Base-by-base conservation (phyloP, 495 filamentous ascomycete genomes). In the Penicillium daleae region DNA sequence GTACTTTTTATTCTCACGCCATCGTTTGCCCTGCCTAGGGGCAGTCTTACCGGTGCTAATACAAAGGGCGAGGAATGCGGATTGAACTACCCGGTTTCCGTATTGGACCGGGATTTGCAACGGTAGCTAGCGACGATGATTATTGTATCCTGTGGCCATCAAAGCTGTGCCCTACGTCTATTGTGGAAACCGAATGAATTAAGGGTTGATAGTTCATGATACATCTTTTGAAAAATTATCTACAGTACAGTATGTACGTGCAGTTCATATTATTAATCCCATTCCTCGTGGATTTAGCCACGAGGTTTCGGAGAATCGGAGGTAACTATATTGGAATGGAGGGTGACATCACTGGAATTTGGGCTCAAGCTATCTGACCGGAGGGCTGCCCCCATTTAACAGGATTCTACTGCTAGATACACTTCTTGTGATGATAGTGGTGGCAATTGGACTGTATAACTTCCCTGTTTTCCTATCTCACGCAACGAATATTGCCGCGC, bases 21-120 rank as follows among this genome's bases (percentile, higher is more conserved):
- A 24, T 46, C 42, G n/a, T n/a, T 22, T 46, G 8, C 10, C 42
- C 42, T 24, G 4, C 42, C 42, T 24, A 46, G 42, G 42, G 42
- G 42, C 21, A 46, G 42, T 46, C 42, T 46, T 21, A 21, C 9
- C 19, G 42, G 42, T 21, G 13, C n/a, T 17, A 13, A 22, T 17
- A 21, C 21, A 33, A 54, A 54, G 51, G 51, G 51, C n/a, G 51
- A 37, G 27, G 51, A 54, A 54, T 54, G 51, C 31, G 51, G 51
- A 54, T 35, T 9, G 51, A 32, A 24, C 31, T 35, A 21, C 21
- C 51, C 51, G 51, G 51, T 27, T 22, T 54, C 21, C 51, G 29
- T 12, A 24, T 24, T 35, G 24, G 19, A 32, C n/a, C 21, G 15
- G 51, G 29, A 31, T 33, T 33, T 21, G 27, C 7, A 35, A 35